Conservation (phyloP, 352 stramenopile genomes). For the Elongisporangium senticosum region DNA sequence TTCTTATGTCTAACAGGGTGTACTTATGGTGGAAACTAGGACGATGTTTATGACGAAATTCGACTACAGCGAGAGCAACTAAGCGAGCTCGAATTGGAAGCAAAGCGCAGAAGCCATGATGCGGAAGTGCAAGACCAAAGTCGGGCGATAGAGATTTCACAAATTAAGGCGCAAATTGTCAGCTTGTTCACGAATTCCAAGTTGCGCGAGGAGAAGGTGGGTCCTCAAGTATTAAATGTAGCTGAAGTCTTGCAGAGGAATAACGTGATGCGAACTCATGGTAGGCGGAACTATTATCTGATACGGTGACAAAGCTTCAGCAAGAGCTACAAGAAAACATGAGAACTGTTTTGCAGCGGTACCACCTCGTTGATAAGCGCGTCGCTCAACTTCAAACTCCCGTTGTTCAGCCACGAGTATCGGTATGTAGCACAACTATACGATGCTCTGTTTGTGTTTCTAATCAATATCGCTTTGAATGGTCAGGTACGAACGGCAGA, state of each 20-base stretch:
- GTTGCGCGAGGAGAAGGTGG: conserved; percentile 64
- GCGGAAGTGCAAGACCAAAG: conserved; percentile 73
- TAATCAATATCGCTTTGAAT: not conserved
- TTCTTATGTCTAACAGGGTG: conserved; percentile 1
- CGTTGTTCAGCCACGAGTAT: conserved; percentile 26
- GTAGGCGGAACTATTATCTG: conserved; percentile 40
- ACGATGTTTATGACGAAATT: conserved; percentile 69
- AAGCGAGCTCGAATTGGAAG: conserved; percentile 65
- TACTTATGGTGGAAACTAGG: conserved; percentile 7
- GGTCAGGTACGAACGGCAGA: not conserved
- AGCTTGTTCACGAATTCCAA: conserved; percentile 56
- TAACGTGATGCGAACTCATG: not conserved
- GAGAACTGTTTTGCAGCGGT: conserved; percentile 48
- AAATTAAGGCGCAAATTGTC: conserved; percentile 71
- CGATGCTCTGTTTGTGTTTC: not conserved
- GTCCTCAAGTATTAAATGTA: not conserved
- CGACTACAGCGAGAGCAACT: conserved; percentile 67
- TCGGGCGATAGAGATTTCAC: conserved; percentile 63
- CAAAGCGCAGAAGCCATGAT: conserved; percentile 65
- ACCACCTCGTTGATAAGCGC: conserved; percentile 52
- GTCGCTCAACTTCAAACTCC: conserved; percentile 52
- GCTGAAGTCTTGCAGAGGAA: not conserved
- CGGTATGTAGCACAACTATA: conserved; percentile 26
- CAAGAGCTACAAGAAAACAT: conserved; percentile 54
- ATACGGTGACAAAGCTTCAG: conserved; percentile 56